Conservation (phyloP, 2,329 filamentous ascomycete species). For the Thermoascus crustaceus region DNA sequence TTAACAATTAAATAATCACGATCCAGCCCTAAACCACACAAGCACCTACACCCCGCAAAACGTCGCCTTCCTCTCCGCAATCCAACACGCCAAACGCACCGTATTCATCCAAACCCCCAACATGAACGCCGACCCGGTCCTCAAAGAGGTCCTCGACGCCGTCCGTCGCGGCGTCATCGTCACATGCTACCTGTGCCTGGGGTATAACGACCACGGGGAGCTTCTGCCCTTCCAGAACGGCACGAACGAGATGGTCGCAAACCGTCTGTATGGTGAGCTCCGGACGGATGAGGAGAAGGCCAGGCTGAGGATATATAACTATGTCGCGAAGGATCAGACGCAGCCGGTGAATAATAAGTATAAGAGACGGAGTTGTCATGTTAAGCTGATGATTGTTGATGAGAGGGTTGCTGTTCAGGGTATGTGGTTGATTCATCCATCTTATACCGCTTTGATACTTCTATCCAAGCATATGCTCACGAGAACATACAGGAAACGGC, state of each 20-base stretch:
- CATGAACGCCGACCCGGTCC: slow-evolving; percentile 61
- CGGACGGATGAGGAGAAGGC: slow-evolving; percentile 43
- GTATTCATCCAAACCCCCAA: slow-evolving; percentile 77
- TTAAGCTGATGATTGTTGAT: slow-evolving; percentile 71
- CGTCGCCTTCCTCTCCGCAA: slow-evolving; percentile 61
- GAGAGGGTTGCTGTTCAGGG: slow-evolving; percentile 59
- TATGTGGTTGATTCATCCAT: slow-evolving; percentile 2
- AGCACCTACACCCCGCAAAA: slow-evolving; percentile 64
- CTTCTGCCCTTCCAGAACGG: slow-evolving; percentile 68
- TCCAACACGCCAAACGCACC: slow-evolving; percentile 53
- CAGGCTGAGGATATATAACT: slow-evolving; percentile 57
- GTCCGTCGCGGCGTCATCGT: slow-evolving; percentile 60
- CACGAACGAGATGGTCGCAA: slow-evolving; percentile 63
- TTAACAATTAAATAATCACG: slow-evolving; percentile 1
- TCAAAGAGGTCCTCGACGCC: slow-evolving; percentile 56
- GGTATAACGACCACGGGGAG: slow-evolving; percentile 72
- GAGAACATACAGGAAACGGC: slow-evolving; percentile 46
- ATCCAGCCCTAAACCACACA: slow-evolving; percentile 47
- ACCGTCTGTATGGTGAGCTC: slow-evolving; percentile 50
- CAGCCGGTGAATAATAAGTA: slow-evolving; percentile 57
- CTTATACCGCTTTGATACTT: not conserved
- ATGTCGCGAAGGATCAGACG: slow-evolving; percentile 66
- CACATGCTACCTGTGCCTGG: slow-evolving; percentile 63
- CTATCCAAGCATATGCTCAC: not conserved
- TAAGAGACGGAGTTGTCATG: slow-evolving; percentile 62